phyloP scores from a whole-genome alignment of 1,284 basidiomycete genomes.

The Gomphus sp. region DNA sequence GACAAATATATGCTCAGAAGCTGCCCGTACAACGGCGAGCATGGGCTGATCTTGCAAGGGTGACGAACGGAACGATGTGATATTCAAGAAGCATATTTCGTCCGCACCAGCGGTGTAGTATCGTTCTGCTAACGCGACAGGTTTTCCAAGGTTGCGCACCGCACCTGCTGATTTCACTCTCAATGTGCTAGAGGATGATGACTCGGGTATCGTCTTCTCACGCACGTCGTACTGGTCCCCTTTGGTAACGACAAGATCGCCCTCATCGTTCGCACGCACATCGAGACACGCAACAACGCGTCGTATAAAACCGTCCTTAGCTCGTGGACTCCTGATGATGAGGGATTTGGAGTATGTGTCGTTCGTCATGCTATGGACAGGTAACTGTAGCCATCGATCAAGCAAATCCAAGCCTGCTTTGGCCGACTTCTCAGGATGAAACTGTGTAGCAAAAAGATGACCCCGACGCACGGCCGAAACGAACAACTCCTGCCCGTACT shows the following conservation, averaged over 20 bases:
- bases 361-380: conserved; percentile 27
- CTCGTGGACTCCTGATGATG: conserved; percentile 28
- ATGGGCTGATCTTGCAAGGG: conserved; percentile 96
- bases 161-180: conserved; percentile 48
- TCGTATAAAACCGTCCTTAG: conserved; percentile 71
- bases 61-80: conserved; percentile 97
- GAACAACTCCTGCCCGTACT: conserved; percentile 94
- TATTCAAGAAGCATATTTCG: conserved; percentile 96
- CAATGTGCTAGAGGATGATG: conserved; percentile 15
- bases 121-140: conserved; percentile 81
- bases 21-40: conserved; percentile 88
- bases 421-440: conserved; percentile 98
- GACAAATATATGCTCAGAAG: conserved; percentile 89
- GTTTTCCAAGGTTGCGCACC: conserved; percentile 97
- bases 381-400: conserved; percentile 71
- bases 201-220: conserved; percentile 47
- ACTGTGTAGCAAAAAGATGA: conserved; percentile 93
- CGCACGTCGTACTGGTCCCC: conserved; percentile 99
- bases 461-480: conserved; percentile 76
- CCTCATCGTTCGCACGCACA: conserved; percentile 91
- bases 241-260: conserved; percentile 98
- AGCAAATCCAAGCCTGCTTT: conserved; percentile 81
- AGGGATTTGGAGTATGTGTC: conserved; percentile 21
- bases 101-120: conserved; percentile 92
- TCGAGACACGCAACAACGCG: conserved; percentile 98